Evolutionary conservation across 169 alveolate genomes (phyloP).

Genomic region (Pseudocohnilembus persalinus): DNA sequence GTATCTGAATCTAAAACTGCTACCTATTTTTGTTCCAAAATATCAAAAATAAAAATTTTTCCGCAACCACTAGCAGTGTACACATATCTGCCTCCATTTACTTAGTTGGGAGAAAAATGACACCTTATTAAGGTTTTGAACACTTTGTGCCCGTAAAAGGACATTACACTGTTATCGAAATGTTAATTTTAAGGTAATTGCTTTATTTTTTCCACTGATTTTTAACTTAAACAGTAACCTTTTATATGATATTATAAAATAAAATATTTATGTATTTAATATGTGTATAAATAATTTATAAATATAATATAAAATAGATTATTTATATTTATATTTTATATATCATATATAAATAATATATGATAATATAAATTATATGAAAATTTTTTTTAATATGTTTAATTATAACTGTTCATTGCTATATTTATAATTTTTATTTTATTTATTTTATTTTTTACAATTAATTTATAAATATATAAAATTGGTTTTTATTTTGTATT

Average conservation of each 20-base stretch:
- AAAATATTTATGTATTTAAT: neutral
- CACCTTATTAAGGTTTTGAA: slow-evolving; percentile 49
- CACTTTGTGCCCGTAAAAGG: slow-evolving; percentile 57
- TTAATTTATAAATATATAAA: too few relatives aligned
- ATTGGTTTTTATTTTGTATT: neutral
- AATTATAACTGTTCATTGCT: too few relatives aligned
- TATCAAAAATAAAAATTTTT: slow-evolving; percentile 41
- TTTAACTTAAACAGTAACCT: neutral
- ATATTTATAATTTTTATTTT: too few relatives aligned
- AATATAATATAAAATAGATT: neutral
- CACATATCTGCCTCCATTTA: slow-evolving; percentile 54
- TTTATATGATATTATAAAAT: slow-evolving; percentile 7
- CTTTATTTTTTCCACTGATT: slow-evolving; percentile 12
- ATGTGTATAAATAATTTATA: neutral
- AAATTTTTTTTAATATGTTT: too few relatives aligned
- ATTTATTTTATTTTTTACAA: too few relatives aligned
- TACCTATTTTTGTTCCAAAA: slow-evolving; percentile 20
- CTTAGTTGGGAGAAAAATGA: slow-evolving; percentile 54
- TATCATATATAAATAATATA: too few relatives aligned
- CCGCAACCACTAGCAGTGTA: slow-evolving; percentile 52
- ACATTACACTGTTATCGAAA: slow-evolving; percentile 41
- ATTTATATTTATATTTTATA: too few relatives aligned
- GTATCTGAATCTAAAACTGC: slow-evolving; percentile 8
- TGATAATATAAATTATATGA: too few relatives aligned
- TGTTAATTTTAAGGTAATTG: neutral